These are phyloP conservation scores for Daldinia eschscholtzii DNA, from an alignment of 2,329 filamentous ascomycete species.

Conservation along the genomic window DNA sequence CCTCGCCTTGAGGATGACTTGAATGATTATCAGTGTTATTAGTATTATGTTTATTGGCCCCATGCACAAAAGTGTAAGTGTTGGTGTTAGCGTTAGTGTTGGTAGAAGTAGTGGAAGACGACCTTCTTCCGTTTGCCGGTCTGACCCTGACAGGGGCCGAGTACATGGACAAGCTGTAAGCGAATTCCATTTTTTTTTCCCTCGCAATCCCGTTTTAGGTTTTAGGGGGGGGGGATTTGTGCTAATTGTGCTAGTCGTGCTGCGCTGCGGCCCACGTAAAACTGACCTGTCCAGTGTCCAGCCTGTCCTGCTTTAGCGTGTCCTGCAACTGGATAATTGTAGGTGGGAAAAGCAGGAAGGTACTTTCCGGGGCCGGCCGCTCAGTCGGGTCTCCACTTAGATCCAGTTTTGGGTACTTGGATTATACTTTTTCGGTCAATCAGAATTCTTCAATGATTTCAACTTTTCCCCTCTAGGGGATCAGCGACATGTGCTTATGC, in stretches of 20 bases:
- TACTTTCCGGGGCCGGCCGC: conserved; percentile 19
- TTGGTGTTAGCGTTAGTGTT: conserved; percentile 9
- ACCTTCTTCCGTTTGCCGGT: conserved; percentile 40
- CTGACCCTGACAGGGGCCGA: conserved; percentile 43
- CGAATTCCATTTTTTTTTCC: conserved; percentile 44
- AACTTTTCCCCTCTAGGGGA: conserved; percentile 16
- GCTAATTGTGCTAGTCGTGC: conserved; percentile 4
- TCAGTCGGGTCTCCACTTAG: conserved; percentile 16
- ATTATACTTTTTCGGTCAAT: conserved; percentile 13
- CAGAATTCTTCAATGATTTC: conserved; percentile 32
- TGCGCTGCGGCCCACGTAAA: conserved; percentile 25
- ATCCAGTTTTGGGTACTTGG: conserved; percentile 26
- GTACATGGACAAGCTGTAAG: conserved; percentile 45
- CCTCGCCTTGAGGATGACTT: conserved; percentile 25
- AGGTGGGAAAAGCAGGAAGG: conserved; percentile 8
- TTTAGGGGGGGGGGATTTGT: conserved; percentile 1
- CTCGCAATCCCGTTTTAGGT: background rate
- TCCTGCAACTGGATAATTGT: conserved; percentile 17
- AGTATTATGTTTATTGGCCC: conserved; percentile 35
- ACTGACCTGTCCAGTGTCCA: background rate
- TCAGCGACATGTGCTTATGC: conserved; percentile 23
- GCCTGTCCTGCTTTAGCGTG: background rate
- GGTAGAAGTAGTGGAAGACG: conserved; percentile 28
- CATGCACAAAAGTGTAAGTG: conserved; percentile 32
- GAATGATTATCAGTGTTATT: conserved; percentile 19